Conservation (phyloP, 1,284 basidiomycete genomes). For the Rhodotorula mucilaginosa region DNA sequence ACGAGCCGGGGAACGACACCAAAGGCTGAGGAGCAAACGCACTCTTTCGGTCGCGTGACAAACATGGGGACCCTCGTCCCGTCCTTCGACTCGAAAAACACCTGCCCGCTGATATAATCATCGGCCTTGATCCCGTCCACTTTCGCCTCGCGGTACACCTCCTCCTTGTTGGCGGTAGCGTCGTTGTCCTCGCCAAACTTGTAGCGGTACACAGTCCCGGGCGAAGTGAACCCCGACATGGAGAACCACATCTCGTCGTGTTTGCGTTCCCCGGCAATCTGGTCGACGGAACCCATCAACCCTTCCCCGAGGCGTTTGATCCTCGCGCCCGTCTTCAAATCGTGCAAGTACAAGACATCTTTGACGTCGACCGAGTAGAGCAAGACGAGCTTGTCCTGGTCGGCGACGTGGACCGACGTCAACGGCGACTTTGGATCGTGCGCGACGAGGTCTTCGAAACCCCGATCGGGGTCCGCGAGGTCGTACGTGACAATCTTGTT, state of each 20-base stretch:
- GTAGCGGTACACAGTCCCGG: conserved; percentile 65
- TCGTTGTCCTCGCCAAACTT: conserved; percentile 54
- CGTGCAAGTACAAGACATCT: conserved; percentile 75
- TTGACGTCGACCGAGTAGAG: conserved; percentile 77
- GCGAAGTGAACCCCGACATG: conserved; percentile 69
- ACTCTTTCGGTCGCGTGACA: conserved; percentile 69
- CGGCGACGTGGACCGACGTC: conserved; percentile 57
- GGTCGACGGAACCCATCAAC: conserved; percentile 66
- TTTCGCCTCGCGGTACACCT: conserved; percentile 62
- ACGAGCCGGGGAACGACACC: conserved; percentile 57
- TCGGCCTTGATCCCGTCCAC: conserved; percentile 66
- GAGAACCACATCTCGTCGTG: conserved; percentile 68
- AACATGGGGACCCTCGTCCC: conserved; percentile 84
- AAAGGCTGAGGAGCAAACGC: too few relatives aligned
- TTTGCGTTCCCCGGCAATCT: conserved; percentile 58
- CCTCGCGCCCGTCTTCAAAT: conserved; percentile 58
- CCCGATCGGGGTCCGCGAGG: conserved; percentile 55
- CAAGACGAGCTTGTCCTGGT: conserved; percentile 62
- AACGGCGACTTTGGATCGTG: conserved; percentile 66
- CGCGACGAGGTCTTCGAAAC: conserved; percentile 64
- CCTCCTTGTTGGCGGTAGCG: conserved; percentile 50
- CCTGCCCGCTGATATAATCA: conserved; percentile 71
- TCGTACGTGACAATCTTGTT: conserved; percentile 68
- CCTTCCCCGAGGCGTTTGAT: conserved; percentile 63
- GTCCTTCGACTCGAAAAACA: conserved; percentile 76